Base-by-base conservation (phyloP, 257 asterid genomes). In the Nicotiana undulata region DNA sequence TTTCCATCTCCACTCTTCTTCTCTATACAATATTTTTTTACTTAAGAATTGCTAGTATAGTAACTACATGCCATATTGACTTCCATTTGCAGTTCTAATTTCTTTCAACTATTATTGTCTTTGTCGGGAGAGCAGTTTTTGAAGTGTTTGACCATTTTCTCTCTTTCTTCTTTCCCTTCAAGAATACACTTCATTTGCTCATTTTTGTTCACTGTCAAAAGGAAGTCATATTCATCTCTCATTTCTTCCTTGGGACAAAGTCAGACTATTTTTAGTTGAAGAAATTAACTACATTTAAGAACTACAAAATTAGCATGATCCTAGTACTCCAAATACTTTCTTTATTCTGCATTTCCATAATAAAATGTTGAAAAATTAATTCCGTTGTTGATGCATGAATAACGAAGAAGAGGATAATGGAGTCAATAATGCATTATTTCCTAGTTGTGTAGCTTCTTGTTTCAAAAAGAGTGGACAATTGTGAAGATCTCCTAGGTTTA, bases 391-490 rank as follows among this genome's bases (percentile, higher is more conserved):
- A 37, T 37, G 56, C 55, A 68, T 68, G 58, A 44, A 52, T 63
- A 40, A 40, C 16, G 67, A 66, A 56, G 17, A 4, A 24, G 68
- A 75, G 17, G 37, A 32, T 26, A 64, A 34, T 44, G 67, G 63
- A 77, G 53, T 63, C 78, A 81, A 81, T 81, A 59, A 3, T 66
- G 26, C 64, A 59, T 49, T 44, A 24, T 66, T 81, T 84, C 66
- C 85, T 84, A 59, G 67, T 79, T 63, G 81, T 72, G 44, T 79
- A 32, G 53, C 32, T 65, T 74, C 64, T 84, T 60, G 84, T 79
- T 86, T 81, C 88, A 79, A 56, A 87, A 87, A 86, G 90, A 80
- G 88, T 76, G 70, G 86, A 84, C 88, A 87, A 61, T 82, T 82
- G 67, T 74, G 75, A 58, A 3, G 58, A 56, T 68, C 11, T 17